Evolutionary conservation across 345 rosid genomes (phyloP).

Genomic region (Kernera saxatilis): DNA sequence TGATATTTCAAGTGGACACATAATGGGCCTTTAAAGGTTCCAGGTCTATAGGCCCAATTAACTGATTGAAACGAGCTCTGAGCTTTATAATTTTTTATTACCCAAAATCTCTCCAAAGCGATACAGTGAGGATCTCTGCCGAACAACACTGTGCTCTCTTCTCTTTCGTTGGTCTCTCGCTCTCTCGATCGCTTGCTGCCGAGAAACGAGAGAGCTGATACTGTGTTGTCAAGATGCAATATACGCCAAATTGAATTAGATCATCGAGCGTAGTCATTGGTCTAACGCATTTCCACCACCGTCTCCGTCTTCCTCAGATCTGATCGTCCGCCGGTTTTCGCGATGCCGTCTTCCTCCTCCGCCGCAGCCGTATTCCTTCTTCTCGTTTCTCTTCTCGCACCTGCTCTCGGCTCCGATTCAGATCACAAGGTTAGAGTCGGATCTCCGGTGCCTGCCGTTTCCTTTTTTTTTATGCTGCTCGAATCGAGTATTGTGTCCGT

Average conservation of each 20-base stretch:
- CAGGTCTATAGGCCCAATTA: not conserved
- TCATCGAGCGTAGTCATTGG: not conserved
- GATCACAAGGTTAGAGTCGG: constrained; percentile 78
- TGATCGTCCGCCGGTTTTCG: constrained; percentile 38
- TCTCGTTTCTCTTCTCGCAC: constrained; percentile 32
- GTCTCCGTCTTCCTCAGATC: constrained; percentile 41
- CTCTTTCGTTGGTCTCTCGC: constrained; percentile 5
- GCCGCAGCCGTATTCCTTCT: constrained; percentile 32
- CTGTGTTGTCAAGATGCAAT: not conserved
- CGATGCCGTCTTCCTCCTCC: constrained; percentile 47
- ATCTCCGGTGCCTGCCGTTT: constrained; percentile 4
- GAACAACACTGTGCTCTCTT: not conserved
- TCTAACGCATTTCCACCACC: constrained; percentile 3
- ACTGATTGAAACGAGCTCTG: not conserved
- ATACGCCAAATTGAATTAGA: not conserved
- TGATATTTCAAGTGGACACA: no score
- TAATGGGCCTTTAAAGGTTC: not conserved
- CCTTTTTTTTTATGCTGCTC: not conserved
- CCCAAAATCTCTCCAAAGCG: constrained; percentile 2
- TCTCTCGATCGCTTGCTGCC: constrained; percentile 22
- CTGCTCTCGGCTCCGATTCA: constrained; percentile 65
- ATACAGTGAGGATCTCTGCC: constrained; percentile 14
- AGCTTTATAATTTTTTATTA: not conserved
- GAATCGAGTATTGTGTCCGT: constrained; percentile 1
- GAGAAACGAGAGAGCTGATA: constrained; percentile 25